phyloP scores from a whole-genome alignment of 2,329 filamentous ascomycete species.

The Calycina herbarum region DNA sequence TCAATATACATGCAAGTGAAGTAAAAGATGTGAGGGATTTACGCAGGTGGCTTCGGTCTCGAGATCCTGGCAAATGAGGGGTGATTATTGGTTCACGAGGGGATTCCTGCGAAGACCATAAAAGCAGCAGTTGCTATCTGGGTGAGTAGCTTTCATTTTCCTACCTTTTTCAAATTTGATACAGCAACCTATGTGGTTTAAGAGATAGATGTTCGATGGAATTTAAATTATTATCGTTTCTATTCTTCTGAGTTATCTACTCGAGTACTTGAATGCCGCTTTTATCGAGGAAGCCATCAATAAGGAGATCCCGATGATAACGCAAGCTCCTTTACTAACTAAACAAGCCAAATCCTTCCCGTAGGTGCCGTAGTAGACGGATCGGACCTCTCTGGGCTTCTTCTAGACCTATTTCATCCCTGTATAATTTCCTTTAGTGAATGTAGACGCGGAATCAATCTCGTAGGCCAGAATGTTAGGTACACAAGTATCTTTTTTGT shows the following conservation, averaged over 20 bases:
- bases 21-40: too few species aligned
- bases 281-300: not conserved
- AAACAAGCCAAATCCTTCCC: not conserved
- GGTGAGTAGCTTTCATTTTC: not conserved
- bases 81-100: not conserved
- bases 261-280: too few species aligned
- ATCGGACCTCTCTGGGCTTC: not conserved
- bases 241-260: too few species aligned
- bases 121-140: not conserved
- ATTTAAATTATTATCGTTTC: too few species aligned
- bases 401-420: not conserved
- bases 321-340: not conserved
- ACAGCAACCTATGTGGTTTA: not conserved
- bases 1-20: too few species aligned
- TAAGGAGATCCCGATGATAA: not conserved
- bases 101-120: not conserved
- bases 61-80: conserved; percentile 3
- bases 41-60: too few species aligned
- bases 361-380: not conserved
- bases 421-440: not conserved
- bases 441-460: not conserved
- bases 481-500: not conserved
- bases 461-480: not conserved
- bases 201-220: not conserved
- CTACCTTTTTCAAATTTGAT: too few species aligned